Conservation (phyloP, 305 asterid species). For the Fraxinus nigra region DNA sequence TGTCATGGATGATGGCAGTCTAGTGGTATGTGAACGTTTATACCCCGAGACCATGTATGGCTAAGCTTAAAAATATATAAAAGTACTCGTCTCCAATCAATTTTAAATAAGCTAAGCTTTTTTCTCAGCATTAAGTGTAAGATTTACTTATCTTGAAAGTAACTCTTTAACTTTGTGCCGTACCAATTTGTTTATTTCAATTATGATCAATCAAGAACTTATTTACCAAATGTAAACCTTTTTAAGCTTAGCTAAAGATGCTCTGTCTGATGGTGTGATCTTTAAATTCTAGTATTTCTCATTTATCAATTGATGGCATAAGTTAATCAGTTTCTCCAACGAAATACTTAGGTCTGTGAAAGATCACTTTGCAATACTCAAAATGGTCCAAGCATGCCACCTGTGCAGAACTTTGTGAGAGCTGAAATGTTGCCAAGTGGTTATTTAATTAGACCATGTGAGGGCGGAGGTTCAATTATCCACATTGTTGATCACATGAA, state of each 20-base stretch:
- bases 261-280: neutral
- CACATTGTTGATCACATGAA: conserved; percentile 88
- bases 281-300: conserved; percentile 4
- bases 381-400: conserved; percentile 85
- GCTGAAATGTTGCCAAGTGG: conserved; percentile 94
- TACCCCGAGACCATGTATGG: neutral
- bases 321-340: conserved; percentile 1
- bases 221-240: neutral
- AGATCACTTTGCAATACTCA: conserved; percentile 79
- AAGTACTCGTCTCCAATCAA: neutral
- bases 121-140: neutral
- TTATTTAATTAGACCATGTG: conserved; percentile 83
- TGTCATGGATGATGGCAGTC: conserved; percentile 83
- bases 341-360: conserved; percentile 62
- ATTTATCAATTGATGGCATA: neutral
- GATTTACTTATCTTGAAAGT: neutral
- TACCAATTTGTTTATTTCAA: neutral
- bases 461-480: conserved; percentile 86
- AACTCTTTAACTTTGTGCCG: neutral
- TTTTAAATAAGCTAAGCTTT: neutral
- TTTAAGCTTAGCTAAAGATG: neutral
- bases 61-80: neutral
- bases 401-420: conserved; percentile 75
- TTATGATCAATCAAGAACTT: neutral
- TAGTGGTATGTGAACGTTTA: conserved; percentile 53